Conservation (phyloP, 1,284 basidiomycete species). For the Inonotus hispidus region DNA sequence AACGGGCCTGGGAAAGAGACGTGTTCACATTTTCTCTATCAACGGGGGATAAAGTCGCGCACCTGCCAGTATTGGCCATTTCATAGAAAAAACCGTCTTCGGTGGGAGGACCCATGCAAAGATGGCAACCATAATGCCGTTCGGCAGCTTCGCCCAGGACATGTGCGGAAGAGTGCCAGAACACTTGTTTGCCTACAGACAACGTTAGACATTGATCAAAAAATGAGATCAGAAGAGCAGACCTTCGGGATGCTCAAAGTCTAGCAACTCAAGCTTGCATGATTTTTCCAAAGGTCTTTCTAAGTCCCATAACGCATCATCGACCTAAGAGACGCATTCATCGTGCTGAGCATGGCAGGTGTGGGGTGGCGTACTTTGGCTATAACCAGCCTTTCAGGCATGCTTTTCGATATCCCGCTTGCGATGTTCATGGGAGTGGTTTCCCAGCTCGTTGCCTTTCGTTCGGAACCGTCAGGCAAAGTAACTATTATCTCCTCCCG, state of each 20-base stretch:
- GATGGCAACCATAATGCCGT: slow-evolving; percentile 94
- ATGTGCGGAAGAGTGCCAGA: slow-evolving; percentile 99
- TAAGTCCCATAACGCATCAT: slow-evolving; percentile 91
- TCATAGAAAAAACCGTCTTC: slow-evolving; percentile 99
- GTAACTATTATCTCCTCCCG: slow-evolving; percentile 83
- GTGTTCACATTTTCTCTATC: background rate
- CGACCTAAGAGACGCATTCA: slow-evolving; percentile 48
- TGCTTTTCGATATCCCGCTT: slow-evolving; percentile 79
- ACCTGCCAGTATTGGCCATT: slow-evolving; percentile 82
- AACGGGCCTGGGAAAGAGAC: slow-evolving; percentile 50
- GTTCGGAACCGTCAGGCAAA: slow-evolving; percentile 81
- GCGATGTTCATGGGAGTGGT: slow-evolving; percentile 95
- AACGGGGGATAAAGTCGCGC: slow-evolving; percentile 18
- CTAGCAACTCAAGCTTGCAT: slow-evolving; percentile 80
- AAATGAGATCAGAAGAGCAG: slow-evolving; percentile 13
- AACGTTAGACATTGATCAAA: slow-evolving; percentile 6
- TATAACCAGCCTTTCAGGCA: slow-evolving; percentile 90
- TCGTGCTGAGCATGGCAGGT: background rate
- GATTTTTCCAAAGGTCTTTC: slow-evolving; percentile 88
- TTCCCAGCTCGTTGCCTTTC: slow-evolving; percentile 88
- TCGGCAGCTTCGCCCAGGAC: slow-evolving; percentile 98
- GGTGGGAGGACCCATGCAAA: slow-evolving; percentile 96
- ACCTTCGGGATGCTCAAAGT: slow-evolving; percentile 96
- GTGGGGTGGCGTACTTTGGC: slow-evolving; percentile 61
- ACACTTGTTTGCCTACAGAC: slow-evolving; percentile 78